Base-by-base conservation (phyloP, 2,329 filamentous ascomycete species). In the Ceratocystis lukuohia region DNA sequence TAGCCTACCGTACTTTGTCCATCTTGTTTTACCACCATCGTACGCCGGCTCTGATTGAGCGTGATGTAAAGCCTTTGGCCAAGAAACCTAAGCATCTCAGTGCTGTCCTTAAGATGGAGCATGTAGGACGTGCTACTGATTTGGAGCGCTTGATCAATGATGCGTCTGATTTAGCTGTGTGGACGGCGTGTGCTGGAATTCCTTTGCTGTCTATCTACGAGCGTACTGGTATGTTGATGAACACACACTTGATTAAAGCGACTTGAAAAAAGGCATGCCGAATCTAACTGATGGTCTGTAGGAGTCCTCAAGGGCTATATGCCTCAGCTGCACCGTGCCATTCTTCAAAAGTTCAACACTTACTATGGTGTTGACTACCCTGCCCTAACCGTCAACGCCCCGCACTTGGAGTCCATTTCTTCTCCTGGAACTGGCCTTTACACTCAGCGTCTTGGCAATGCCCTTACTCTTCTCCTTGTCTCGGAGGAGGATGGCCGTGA, bases 11-110 rank as follows among this genome's bases (percentile, higher is more conserved):
- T 68, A 78, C 93, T 69, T 84, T 91, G 65, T 89, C 90, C 8
- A 83, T 97, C 69, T 80, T 96, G 65, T 92, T 93, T 75, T 94
- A 99, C 78, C 95, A 99, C 77, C 94, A 99, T 76, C 89, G 90
- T 64, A 96, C 93, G 0, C 94, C 94, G 6, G 90, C 96, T 74
- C 85, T 96, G 73, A 96, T 99, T 71, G 86, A 88, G 72, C 87
- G 88, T 72, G 94, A 99, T 77, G 87, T 97, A 30, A 85, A 85
- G 74, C 81, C 82, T 8, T 76, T 99, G 67, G 82, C 80, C 67
- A 85, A 88, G 71, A 76, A 95, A 68, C 94, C 94, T 1, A 84
- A 88, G 70, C 94, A 99, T 73, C 75, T 99, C 63, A 96, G 91
- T 73, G 87, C 96, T 10, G 87, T 97, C 65, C 77, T 99, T 67